A percentile compares a stretch with the other conserved stretches of the same genome.
phyloP scores from a whole-genome alignment of 2,329 filamentous ascomycete species.

The Calonectria montana region DNA sequence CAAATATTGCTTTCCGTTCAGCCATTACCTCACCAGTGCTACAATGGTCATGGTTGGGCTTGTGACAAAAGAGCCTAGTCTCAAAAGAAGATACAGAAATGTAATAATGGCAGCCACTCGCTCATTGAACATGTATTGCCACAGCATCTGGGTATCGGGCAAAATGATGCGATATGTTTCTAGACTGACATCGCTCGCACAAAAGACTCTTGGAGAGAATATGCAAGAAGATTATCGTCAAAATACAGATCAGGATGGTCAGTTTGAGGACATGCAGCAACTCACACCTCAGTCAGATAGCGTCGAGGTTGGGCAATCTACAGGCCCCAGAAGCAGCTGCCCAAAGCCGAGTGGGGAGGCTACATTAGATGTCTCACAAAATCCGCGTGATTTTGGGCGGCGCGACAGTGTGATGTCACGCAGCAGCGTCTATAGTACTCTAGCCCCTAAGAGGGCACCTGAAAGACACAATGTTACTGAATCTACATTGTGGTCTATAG shows the following conservation, averaged over 20 bases:
- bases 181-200: constrained; percentile 21
- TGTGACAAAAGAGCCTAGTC: constrained; percentile 22
- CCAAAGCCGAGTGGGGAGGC: background rate
- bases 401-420: background rate
- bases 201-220: constrained; percentile 2
- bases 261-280: constrained; percentile 4
- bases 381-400: background rate
- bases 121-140: constrained; percentile 30
- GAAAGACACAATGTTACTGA: background rate
- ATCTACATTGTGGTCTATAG: background rate
- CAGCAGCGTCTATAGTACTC: background rate
- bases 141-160: constrained; percentile 31
- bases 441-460: background rate
- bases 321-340: background rate
- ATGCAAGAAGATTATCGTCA: background rate
- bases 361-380: background rate
- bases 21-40: constrained; percentile 33
- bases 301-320: background rate
- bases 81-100: constrained; percentile 25
- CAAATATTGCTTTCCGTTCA: constrained; percentile 32
- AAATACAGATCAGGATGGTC: background rate
- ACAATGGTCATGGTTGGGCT: constrained; percentile 33
- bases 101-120: constrained; percentile 20
- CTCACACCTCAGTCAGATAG: constrained; percentile 6
- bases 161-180: constrained; percentile 34